phyloP scores from a whole-genome alignment of 2,329 filamentous ascomycete genomes.

The Trichoderma arundinaceum region DNA sequence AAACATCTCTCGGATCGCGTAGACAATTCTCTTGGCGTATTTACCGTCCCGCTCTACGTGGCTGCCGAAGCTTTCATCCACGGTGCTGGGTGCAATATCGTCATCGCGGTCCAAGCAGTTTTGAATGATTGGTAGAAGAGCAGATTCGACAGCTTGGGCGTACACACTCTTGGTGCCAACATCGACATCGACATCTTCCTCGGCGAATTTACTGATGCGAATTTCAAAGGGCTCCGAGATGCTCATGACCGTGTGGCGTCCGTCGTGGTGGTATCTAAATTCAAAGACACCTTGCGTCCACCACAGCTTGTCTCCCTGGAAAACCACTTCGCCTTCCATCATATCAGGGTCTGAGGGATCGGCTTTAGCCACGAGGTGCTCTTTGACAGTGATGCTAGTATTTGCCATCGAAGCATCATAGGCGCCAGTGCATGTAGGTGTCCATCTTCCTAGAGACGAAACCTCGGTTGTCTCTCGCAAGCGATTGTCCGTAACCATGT shows the following conservation, averaged over 20 bases:
- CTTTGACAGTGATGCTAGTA: slow-evolving; percentile 73
- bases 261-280: slow-evolving; percentile 94
- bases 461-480: slow-evolving; percentile 84
- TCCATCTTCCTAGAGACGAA: slow-evolving; percentile 86
- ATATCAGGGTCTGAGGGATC: slow-evolving; percentile 63
- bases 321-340: slow-evolving; percentile 81
- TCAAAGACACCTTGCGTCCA: slow-evolving; percentile 98
- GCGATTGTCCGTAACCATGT: slow-evolving; percentile 92
- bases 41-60: slow-evolving; percentile 87
- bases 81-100: slow-evolving; percentile 81
- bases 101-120: slow-evolving; percentile 94
- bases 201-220: slow-evolving; percentile 78
- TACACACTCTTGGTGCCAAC: slow-evolving; percentile 65
- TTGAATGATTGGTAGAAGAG: slow-evolving; percentile 80
- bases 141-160: slow-evolving; percentile 73
- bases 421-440: slow-evolving; percentile 75
- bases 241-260: slow-evolving; percentile 90
- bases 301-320: slow-evolving; percentile 92
- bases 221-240: slow-evolving; percentile 95
- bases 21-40: slow-evolving; percentile 87
- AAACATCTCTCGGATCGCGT: slow-evolving; percentile 95
- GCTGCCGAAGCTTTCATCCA: slow-evolving; percentile 82
- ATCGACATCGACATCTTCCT: slow-evolving; percentile 73
- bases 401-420: slow-evolving; percentile 80
- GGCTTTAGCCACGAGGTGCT: slow-evolving; percentile 61